Evolutionary conservation across 2,329 filamentous ascomycete genomes (phyloP).

Genomic region (Trichoderma atroviride): DNA sequence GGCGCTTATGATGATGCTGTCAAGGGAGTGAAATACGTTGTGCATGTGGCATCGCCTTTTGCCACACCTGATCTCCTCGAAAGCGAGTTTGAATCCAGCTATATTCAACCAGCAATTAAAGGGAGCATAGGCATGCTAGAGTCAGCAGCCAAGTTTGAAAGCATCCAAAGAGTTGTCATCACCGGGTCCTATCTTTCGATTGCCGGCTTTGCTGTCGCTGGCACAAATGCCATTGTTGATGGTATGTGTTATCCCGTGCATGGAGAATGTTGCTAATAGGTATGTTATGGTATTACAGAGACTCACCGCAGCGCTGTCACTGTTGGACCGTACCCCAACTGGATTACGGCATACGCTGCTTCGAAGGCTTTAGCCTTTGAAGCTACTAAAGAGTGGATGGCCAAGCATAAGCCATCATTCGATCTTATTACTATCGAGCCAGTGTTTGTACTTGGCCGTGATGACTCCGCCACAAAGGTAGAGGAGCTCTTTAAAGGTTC

Average conservation of each 20-base stretch:
- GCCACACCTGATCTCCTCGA: constrained; percentile 1
- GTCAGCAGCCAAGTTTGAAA: constrained; percentile 38
- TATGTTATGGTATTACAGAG: not conserved
- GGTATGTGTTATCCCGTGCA: not conserved
- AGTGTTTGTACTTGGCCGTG: constrained; percentile 41
- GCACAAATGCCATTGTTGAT: not conserved
- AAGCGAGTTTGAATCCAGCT: constrained; percentile 26
- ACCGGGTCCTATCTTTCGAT: constrained; percentile 43
- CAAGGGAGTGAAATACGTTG: constrained; percentile 39
- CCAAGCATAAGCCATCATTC: constrained; percentile 39
- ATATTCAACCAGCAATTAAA: constrained; percentile 41
- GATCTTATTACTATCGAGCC: constrained; percentile 43
- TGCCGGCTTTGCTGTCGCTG: not conserved
- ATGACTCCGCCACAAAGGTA: constrained; percentile 35
- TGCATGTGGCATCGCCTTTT: constrained; percentile 38
- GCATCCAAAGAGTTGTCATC: constrained; percentile 46
- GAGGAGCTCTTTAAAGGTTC: constrained; percentile 33
- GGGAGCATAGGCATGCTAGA: constrained; percentile 43
- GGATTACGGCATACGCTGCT: constrained; percentile 42
- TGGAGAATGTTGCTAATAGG: not conserved
- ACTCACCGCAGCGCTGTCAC: not conserved
- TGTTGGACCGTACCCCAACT: constrained; percentile 35
- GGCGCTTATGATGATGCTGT: constrained; percentile 47
- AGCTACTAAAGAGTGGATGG: constrained; percentile 40
- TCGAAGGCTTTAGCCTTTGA: constrained; percentile 42